Base-by-base conservation (phyloP, 345 rosid species). In the Psidium guajava region DNA sequence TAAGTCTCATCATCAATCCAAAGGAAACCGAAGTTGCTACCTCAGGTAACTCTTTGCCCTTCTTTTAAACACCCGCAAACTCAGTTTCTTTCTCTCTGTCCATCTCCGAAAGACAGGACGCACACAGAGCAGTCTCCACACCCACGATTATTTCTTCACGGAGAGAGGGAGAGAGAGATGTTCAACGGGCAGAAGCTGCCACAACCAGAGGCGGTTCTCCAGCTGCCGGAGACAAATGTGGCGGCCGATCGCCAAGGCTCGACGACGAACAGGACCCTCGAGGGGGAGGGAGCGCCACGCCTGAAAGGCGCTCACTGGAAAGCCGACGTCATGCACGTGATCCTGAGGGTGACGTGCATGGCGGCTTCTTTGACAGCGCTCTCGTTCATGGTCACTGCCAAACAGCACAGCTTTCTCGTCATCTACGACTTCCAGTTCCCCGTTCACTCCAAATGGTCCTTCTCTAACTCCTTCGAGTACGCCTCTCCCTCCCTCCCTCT, bases 381-480 rank as follows among this genome's bases (percentile, higher is more conserved):
- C 80, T 87, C 92, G 6, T 90, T 92, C 85, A 94, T 94, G 98
- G 91, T 96, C 61, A 92, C 98, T 2, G 98, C 98, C 47, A 89
- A 84, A 53, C 94, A 95, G 87, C 89, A 89, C 77, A 90, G 95
- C 90, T 86, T 86, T 83, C 87, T 91, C 87, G 82, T 91, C 64
- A 85, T 96, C 84, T 96, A 91, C 69, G 98, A 96, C 2, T 93
- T 96, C 69, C 90, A 69, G 87, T 90, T 96, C 82, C 89, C 93
- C 82, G 86, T 95, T 84, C 88, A 83, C 86, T 93, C 99, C 86
- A 91, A 91, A 75, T 96, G 98, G 98, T 91, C 98, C 81, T 89
- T 92, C 89, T 94, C 99, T 80, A 88, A 90, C 87, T 92, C 99
- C 54, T 92, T 94, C 84, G 91, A 86, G 99, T 94, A 92, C 93